Conservation (phyloP, 108 stramenopile species). For the Asterionellopsis glacialis region DNA sequence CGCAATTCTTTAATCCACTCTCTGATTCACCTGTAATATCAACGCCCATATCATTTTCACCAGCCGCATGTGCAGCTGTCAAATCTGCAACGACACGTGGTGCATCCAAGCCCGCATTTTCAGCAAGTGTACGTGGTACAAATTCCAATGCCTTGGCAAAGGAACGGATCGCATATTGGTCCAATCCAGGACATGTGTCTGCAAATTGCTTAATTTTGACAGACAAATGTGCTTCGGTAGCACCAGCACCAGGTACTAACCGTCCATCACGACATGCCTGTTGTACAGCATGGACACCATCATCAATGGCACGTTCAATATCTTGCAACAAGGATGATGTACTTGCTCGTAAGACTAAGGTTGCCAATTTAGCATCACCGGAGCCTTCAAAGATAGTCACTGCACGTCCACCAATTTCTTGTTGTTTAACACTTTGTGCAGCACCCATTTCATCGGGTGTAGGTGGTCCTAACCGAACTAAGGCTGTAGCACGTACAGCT, state of each 20-base stretch:
- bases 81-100: conserved; percentile 78
- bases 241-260: conserved; percentile 92
- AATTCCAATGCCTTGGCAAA: conserved; percentile 97
- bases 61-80: conserved; percentile 87
- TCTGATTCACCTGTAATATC: conserved; percentile 58
- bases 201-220: conserved; percentile 74
- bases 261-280: conserved; percentile 87
- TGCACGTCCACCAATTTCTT: conserved; percentile 89
- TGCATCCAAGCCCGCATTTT: conserved; percentile 94
- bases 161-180: conserved; percentile 97
- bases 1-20: conserved; percentile 7
- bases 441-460: conserved; percentile 97
- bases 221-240: conserved; percentile 91
- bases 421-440: conserved; percentile 62
- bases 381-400: conserved; percentile 88
- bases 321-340: conserved; percentile 92
- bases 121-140: conserved; percentile 92
- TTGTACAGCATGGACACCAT: conserved; percentile 89
- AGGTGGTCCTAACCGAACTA: conserved; percentile 93
- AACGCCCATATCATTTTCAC: conserved; percentile 74
- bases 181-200: conserved; percentile 90
- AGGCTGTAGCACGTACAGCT: conserved; percentile 92
- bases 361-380: conserved; percentile 67
- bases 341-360: conserved; percentile 91
- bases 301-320: conserved; percentile 96